phyloP scores from a whole-genome alignment of 768 basidiomycete species.

The Termitomyces sp. region DNA sequence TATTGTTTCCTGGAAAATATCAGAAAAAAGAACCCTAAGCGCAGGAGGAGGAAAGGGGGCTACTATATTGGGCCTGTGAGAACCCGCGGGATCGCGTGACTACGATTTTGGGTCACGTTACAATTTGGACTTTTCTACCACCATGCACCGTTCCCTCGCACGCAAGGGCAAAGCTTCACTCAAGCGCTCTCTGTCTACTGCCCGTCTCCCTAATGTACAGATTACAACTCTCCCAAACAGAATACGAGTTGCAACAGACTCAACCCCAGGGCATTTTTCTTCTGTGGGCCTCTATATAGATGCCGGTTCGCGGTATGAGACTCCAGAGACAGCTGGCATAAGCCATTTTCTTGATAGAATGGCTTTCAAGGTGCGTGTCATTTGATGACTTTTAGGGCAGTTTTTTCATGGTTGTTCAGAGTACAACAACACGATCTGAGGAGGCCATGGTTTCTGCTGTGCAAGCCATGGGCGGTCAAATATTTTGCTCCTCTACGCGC shows the following conservation, averaged over 20 bases:
- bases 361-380: conserved; percentile 83
- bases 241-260: conserved; percentile 88
- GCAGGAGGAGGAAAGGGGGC: background rate
- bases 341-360: conserved; percentile 93
- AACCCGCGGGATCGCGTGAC: conserved; percentile 13
- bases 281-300: conserved; percentile 93
- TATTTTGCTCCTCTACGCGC: conserved; percentile 85
- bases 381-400: background rate
- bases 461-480: conserved; percentile 86
- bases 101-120: conserved; percentile 12
- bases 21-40: background rate
- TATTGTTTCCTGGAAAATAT: background rate
- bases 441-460: conserved; percentile 80
- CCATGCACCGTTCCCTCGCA: conserved; percentile 29
- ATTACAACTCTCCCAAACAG: conserved; percentile 91
- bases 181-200: conserved; percentile 16
- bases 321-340: conserved; percentile 65
- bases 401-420: conserved; percentile 41
- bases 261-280: conserved; percentile 91
- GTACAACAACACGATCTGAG: conserved; percentile 67
- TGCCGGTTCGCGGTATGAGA: conserved; percentile 90
- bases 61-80: background rate
- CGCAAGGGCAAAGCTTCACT: conserved; percentile 32
- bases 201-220: conserved; percentile 39
- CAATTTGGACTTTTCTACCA: conserved; percentile 12